Conservation (phyloP, 192 early-diverging fungal species). For the Coemansia sp. region DNA sequence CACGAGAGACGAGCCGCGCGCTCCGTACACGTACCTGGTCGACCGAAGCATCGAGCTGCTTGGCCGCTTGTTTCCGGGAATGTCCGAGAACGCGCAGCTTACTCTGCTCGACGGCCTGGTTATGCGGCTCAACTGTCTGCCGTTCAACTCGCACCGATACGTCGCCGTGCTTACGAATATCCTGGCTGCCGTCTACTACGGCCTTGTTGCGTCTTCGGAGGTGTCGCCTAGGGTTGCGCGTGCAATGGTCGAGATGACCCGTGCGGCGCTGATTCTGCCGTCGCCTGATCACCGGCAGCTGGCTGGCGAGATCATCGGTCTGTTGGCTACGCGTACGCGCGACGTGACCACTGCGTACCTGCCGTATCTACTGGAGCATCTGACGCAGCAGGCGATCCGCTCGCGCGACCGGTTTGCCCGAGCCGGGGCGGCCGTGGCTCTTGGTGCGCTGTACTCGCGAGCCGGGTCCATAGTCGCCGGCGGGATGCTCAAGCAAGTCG, state of each 20-base stretch:
- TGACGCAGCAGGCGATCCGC: slow-evolving; percentile 70
- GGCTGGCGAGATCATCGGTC: slow-evolving; percentile 79
- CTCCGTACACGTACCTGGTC: slow-evolving; percentile 57
- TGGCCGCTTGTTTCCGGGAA: slow-evolving; percentile 66
- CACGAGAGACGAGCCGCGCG: no score
- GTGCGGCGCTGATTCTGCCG: slow-evolving; percentile 61
- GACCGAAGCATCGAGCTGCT: slow-evolving; percentile 80
- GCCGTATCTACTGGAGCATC: slow-evolving; percentile 38
- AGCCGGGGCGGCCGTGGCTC: slow-evolving; percentile 84
- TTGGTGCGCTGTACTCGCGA: slow-evolving; percentile 85
- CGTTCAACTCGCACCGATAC: slow-evolving; percentile 67
- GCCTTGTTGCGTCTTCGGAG: slow-evolving; percentile 31
- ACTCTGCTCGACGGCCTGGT: slow-evolving; percentile 72
- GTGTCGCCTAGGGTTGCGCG: slow-evolving; percentile 25
- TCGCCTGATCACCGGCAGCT: slow-evolving; percentile 69
- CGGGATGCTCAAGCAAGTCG: slow-evolving; percentile 78
- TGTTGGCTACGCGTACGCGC: slow-evolving; percentile 56
- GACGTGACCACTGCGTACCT: slow-evolving; percentile 31
- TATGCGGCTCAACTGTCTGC: slow-evolving; percentile 59
- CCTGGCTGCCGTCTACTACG: slow-evolving; percentile 66
- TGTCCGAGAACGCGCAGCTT: slow-evolving; percentile 70
- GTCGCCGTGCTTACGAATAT: slow-evolving; percentile 78
- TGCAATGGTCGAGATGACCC: slow-evolving; percentile 29
- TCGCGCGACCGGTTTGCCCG: slow-evolving; percentile 92
- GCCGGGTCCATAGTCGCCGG: slow-evolving; percentile 87